Percentiles rank a stretch among this genome's conserved stretches.
These are phyloP conservation scores for Colletotrichum costaricense DNA, from an alignment of 2,329 filamentous ascomycete species.

Conservation along the genomic window DNA sequence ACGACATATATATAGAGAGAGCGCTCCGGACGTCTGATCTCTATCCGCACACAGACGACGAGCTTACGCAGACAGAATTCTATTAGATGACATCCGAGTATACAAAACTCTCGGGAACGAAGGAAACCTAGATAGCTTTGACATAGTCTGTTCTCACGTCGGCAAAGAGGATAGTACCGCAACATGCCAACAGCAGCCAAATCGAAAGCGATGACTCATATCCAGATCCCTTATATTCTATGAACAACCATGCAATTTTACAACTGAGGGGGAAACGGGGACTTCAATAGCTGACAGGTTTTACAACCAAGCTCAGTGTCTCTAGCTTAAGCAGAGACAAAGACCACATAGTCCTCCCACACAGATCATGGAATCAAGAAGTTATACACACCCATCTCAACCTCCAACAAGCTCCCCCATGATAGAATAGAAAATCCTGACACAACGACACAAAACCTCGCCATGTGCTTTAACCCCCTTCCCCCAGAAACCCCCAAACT, in stretches of 20 bases:
- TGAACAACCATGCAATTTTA: neutral
- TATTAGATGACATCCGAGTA: neutral
- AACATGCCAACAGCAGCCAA: neutral
- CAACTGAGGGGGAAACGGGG: too few relatives aligned
- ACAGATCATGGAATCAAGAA: neutral
- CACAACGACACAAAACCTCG: conserved; percentile 5
- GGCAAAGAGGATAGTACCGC: neutral
- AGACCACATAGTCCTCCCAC: neutral
- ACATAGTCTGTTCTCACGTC: neutral
- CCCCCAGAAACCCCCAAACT: neutral
- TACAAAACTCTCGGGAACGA: neutral
- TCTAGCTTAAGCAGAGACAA: neutral
- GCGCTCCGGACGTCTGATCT: neutral
- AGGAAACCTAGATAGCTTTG: too few relatives aligned
- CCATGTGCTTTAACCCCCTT: neutral
- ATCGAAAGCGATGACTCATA: neutral
- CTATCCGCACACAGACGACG: neutral
- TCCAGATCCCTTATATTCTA: neutral
- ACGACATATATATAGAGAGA: neutral
- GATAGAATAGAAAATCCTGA: neutral
- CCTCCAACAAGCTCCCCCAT: conserved; percentile 9
- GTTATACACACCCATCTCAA: neutral
- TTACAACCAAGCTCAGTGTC: neutral
- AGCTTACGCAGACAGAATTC: neutral
- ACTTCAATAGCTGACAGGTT: neutral